These are phyloP conservation scores for Lentithecium fluviatile DNA, from an alignment of 495 filamentous ascomycete species.

Conservation along the genomic window DNA sequence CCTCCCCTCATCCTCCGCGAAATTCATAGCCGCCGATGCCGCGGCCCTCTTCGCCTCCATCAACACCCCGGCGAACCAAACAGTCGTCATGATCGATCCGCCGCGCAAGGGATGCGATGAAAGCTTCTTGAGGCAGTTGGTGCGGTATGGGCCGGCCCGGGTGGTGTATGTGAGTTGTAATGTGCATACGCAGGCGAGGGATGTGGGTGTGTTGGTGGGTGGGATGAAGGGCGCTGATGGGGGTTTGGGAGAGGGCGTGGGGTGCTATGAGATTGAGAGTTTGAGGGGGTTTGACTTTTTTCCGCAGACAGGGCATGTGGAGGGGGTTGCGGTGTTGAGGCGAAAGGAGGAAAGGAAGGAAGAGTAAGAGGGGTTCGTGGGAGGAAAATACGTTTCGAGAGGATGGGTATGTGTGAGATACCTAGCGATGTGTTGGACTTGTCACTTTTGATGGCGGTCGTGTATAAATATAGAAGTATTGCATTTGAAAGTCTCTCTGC, in stretches of 20 bases:
- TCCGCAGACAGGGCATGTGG: slow-evolving; percentile 95
- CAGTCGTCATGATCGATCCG: slow-evolving; percentile 88
- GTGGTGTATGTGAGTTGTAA: slow-evolving; percentile 96
- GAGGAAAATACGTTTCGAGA: background rate
- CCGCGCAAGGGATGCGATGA: slow-evolving; percentile 93
- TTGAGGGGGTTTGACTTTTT: slow-evolving; percentile 96
- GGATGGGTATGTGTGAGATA: too few species aligned
- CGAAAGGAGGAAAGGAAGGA: slow-evolving; percentile 19
- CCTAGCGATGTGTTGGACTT: too few species aligned
- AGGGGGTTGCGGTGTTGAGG: slow-evolving; percentile 80
- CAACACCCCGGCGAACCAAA: slow-evolving; percentile 71
- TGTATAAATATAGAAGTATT: too few species aligned
- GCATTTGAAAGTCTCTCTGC: too few species aligned
- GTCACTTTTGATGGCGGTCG: too few species aligned
- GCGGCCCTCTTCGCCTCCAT: slow-evolving; percentile 68
- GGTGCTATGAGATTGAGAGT: slow-evolving; percentile 84
- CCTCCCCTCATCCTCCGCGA: slow-evolving; percentile 59
- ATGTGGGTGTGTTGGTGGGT: slow-evolving; percentile 79
- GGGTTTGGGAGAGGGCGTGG: slow-evolving; percentile 46
- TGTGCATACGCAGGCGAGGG: slow-evolving; percentile 93
- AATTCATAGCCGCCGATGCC: slow-evolving; percentile 85
- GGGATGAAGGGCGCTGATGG: slow-evolving; percentile 50
- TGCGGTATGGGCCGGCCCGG: slow-evolving; percentile 69
- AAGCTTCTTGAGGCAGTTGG: slow-evolving; percentile 74
- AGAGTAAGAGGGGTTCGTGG: background rate